These are phyloP conservation scores for Beauveria sp. DNA, from an alignment of 2,329 filamentous ascomycete genomes.

Conservation along the genomic window DNA sequence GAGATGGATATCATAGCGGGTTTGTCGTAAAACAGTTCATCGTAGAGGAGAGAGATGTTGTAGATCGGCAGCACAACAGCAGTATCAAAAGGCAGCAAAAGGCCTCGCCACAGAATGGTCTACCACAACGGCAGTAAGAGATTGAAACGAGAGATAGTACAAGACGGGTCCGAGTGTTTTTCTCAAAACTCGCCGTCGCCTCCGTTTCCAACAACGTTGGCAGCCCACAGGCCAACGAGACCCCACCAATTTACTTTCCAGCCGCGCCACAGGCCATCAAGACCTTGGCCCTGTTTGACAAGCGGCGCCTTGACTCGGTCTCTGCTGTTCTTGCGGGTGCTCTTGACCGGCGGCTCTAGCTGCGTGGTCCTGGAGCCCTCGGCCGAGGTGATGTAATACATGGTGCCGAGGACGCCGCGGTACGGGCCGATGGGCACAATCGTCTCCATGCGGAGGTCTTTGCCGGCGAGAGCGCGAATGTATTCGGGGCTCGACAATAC, in stretches of 20 bases:
- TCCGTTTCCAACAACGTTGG: constrained; percentile 53
- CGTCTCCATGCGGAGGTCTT: constrained; percentile 50
- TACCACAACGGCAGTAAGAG: not conserved
- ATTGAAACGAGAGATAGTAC: not conserved
- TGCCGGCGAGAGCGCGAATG: constrained; percentile 38
- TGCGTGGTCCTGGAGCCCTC: constrained; percentile 59
- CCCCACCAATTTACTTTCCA: constrained; percentile 78
- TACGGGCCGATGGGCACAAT: constrained; percentile 77
- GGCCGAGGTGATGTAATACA: constrained; percentile 77
- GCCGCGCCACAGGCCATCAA: constrained; percentile 61
- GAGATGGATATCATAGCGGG: constrained; percentile 33
- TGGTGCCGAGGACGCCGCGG: constrained; percentile 79
- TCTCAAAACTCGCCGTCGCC: constrained; percentile 53
- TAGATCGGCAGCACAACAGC: not conserved
- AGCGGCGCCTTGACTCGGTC: constrained; percentile 24
- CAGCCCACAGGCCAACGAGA: constrained; percentile 65
- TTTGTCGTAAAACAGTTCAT: constrained; percentile 5
- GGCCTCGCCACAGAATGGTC: constrained; percentile 1
- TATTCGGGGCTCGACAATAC: constrained; percentile 53
- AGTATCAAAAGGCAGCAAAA: constrained; percentile 1
- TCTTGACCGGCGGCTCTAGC: constrained; percentile 25
- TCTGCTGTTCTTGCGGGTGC: constrained; percentile 26
- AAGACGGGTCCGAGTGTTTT: not conserved
- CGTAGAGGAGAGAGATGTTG: constrained; percentile 11
- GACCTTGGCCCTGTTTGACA: constrained; percentile 56